Conservation (phyloP, 148 eudicot genomes). For the Fagopyrum tataricum region DNA sequence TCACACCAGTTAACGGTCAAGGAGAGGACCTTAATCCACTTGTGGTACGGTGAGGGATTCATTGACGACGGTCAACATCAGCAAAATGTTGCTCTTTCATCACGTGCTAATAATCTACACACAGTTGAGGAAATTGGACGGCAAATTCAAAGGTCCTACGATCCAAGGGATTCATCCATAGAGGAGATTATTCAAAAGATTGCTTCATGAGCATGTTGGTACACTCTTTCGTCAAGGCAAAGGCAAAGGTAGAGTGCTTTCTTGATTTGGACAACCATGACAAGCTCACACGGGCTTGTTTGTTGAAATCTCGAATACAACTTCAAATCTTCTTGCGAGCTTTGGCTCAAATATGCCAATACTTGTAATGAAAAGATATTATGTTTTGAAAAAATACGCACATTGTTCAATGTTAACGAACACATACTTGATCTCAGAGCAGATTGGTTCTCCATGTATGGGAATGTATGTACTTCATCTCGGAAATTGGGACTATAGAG, state of each 20-base stretch:
- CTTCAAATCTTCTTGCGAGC: neutral
- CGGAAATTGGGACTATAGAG: slow-evolving; percentile 35
- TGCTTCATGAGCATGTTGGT: neutral
- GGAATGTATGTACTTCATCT: slow-evolving; percentile 31
- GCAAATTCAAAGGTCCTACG: neutral
- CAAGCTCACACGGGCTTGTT: neutral
- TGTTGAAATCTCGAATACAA: neutral
- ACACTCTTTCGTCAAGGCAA: neutral
- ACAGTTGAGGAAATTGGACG: neutral
- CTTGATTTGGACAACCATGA: neutral
- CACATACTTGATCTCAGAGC: slow-evolving; percentile 15
- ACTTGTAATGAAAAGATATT: no score
- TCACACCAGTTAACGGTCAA: neutral
- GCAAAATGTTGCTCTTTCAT: no score
- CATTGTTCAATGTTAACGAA: neutral
- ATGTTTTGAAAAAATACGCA: no score
- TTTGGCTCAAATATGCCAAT: no score
- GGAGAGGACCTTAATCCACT: slow-evolving; percentile 26
- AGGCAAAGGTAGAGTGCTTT: neutral
- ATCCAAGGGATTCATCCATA: neutral
- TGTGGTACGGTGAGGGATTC: slow-evolving; percentile 45
- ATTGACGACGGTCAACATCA: slow-evolving; percentile 11
- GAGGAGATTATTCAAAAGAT: neutral
- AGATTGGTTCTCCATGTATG: slow-evolving; percentile 31
- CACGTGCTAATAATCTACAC: no score